A percentile compares a stretch with the other conserved stretches of the same genome.
Evolutionary conservation across 495 filamentous ascomycete species (phyloP).

Genomic region (Podospora pseudopauciseta): DNA sequence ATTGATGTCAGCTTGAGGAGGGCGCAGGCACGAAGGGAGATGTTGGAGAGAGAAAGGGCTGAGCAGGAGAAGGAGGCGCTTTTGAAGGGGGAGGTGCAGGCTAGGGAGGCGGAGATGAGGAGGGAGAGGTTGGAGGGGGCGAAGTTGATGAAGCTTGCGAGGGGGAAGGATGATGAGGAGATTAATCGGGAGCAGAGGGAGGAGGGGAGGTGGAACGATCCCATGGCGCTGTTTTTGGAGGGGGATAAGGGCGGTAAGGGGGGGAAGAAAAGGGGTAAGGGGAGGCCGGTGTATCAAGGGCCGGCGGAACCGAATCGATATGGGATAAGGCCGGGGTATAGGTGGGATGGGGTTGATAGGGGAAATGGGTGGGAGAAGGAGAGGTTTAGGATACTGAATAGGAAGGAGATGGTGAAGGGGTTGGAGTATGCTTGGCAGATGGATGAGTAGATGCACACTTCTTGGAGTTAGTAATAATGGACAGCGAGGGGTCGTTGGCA

Average conservation of each 20-base stretch:
- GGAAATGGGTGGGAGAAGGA: constrained; percentile 93
- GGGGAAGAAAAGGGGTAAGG: constrained; percentile 48
- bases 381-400: constrained; percentile 83
- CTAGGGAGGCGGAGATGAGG: constrained; percentile 55
- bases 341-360: constrained; percentile 97
- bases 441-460: constrained; percentile 58
- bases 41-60: constrained; percentile 65
- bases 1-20: constrained; percentile 88
- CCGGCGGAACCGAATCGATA: constrained; percentile 85
- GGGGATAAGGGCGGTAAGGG: constrained; percentile 32
- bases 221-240: constrained; percentile 75
- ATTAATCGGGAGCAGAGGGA: constrained; percentile 80
- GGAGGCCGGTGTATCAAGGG: constrained; percentile 76
- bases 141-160: constrained; percentile 71
- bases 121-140: constrained; percentile 68
- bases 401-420: constrained; percentile 64
- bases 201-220: constrained; percentile 84
- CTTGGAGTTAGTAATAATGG: too few relatives aligned
- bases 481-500: too few relatives aligned
- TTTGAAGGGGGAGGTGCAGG: constrained; percentile 74
- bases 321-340: constrained; percentile 84
- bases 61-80: constrained; percentile 59
- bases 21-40: constrained; percentile 72
- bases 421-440: constrained; percentile 94
- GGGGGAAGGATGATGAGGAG: constrained; percentile 73